Conservation (phyloP, 306 rosid species). For the Gastrolobium bilobum region DNA sequence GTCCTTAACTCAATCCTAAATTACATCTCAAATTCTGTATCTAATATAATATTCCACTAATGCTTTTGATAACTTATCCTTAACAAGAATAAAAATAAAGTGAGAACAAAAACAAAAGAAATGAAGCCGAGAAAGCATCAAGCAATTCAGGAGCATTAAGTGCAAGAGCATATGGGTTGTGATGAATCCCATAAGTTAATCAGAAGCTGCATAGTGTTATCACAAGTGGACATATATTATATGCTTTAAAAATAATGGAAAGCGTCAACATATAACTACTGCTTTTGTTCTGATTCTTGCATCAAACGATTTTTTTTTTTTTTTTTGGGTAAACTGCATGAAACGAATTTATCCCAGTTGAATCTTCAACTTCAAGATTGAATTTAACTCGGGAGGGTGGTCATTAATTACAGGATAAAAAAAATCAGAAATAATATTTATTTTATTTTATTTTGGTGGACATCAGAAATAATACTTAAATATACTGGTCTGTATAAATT, state of each 20-base stretch:
- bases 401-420: not conserved
- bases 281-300: conserved; percentile 29
- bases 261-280: not conserved
- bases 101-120: not conserved
- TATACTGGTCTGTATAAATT: no score
- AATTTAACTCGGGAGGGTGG: not conserved
- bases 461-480: no score
- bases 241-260: conserved; percentile 21
- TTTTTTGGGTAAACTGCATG: no score
- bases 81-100: not conserved
- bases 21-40: not conserved
- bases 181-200: not conserved
- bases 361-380: conserved; percentile 27
- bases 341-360: not conserved
- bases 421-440: no score
- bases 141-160: not conserved
- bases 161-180: not conserved
- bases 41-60: not conserved
- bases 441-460: no score
- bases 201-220: not conserved
- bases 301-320: no score
- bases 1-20: not conserved
- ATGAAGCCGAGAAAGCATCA: not conserved
- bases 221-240: conserved; percentile 12
- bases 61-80: not conserved